Evolutionary conservation across 805 yeast species (phyloP).

Genomic region (Ogataea nitratoaversa): DNA sequence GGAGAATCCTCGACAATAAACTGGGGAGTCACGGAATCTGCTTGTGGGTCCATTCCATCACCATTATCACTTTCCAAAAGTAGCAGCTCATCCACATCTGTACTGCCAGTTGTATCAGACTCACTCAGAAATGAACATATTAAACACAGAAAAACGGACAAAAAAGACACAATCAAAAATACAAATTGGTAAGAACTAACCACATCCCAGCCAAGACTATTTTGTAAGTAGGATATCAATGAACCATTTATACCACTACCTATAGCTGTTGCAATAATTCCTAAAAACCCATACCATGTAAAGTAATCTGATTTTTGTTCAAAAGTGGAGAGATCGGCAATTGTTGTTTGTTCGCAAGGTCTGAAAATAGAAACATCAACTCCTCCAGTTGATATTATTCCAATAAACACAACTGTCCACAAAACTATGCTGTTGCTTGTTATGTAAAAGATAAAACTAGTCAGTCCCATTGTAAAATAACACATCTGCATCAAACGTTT

Average conservation of each 20-base stretch:
- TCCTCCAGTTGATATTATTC: constrained; percentile 57
- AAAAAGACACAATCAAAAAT: constrained; percentile 26
- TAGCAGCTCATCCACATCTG: neutral
- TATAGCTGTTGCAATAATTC: constrained; percentile 42
- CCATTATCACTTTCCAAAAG: neutral
- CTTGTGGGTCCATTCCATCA: neutral
- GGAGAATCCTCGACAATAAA: neutral
- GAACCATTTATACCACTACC: constrained; percentile 42
- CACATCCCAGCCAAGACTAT: constrained; percentile 17
- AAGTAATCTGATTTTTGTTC: constrained; percentile 48
- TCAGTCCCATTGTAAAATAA: constrained; percentile 37
- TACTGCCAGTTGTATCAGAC: neutral
- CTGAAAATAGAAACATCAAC: constrained; percentile 58
- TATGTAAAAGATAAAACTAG: constrained; percentile 39
- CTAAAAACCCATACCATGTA: constrained; percentile 53
- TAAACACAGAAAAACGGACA: constrained; percentile 20
- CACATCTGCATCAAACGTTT: constrained; percentile 36
- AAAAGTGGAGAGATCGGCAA: constrained; percentile 42
- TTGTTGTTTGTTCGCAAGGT: constrained; percentile 49
- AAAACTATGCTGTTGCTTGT: constrained; percentile 33
- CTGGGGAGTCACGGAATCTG: neutral
- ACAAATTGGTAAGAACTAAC: constrained; percentile 29
- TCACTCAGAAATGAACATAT: constrained; percentile 15
- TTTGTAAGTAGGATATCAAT: constrained; percentile 21
- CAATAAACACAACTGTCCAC: constrained; percentile 38